These are phyloP conservation scores for Wallacemonas rigidus DNA, from an alignment of 208 protist genomes.

Conservation along the genomic window DNA sequence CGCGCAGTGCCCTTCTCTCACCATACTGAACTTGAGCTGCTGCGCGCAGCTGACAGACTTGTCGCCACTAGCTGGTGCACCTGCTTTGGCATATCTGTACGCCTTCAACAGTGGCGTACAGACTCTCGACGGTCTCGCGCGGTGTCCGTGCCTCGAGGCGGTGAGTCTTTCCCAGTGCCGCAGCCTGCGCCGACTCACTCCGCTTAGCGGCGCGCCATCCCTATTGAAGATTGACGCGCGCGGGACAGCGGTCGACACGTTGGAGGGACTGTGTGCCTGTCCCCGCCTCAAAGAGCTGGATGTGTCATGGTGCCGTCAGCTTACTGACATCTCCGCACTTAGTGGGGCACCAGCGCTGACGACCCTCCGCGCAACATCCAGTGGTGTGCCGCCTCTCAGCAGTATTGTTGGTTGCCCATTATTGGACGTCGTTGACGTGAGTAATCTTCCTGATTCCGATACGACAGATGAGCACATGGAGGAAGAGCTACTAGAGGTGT, in stretches of 20 bases:
- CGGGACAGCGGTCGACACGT: neutral
- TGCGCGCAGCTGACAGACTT: neutral
- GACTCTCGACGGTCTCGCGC: neutral
- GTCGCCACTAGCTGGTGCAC: neutral
- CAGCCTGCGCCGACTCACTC: neutral
- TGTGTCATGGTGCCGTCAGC: conserved; percentile 16
- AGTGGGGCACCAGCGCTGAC: neutral
- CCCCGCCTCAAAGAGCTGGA: conserved; percentile 14
- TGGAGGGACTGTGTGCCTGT: neutral
- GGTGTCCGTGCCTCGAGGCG: neutral
- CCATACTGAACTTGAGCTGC: conserved; percentile 1
- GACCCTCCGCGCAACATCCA: neutral
- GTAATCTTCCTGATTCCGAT: neutral
- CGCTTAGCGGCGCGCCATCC: neutral
- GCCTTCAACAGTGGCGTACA: conserved; percentile 1
- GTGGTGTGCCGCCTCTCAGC: neutral
- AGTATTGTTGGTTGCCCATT: conserved; percentile 4
- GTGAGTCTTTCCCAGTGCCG: conserved; percentile 18
- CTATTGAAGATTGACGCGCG: conserved; percentile 4
- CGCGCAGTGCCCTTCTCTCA: conserved; percentile 1
- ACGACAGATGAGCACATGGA: neutral
- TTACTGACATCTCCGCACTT: conserved; percentile 11
- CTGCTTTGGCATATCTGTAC: neutral
- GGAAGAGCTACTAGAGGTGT: neutral
- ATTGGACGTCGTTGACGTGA: conserved; percentile 1